These are phyloP conservation scores for Hyparrhenia diplandra DNA, from an alignment of 176 grass and related monocot genomes.

Conservation along the genomic window DNA sequence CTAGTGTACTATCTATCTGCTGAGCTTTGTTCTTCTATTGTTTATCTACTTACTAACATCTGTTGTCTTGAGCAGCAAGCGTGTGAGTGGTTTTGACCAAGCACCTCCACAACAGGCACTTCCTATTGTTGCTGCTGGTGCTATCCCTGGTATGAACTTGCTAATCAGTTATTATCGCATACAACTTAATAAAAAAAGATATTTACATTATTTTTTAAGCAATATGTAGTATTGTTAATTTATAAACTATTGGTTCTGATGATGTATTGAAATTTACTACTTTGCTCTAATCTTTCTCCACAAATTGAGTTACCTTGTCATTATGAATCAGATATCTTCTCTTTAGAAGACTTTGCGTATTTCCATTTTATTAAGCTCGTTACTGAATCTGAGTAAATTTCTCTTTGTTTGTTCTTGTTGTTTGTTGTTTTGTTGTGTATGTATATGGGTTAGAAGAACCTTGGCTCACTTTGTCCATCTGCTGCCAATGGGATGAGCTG, in stretches of 20 bases:
- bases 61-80: constrained; percentile 56
- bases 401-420: constrained; percentile 63
- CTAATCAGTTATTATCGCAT: background rate
- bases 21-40: background rate
- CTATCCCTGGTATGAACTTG: constrained; percentile 51
- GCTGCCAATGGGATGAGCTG: constrained; percentile 75
- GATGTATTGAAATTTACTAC: background rate
- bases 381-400: constrained; percentile 60
- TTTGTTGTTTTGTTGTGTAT: constrained; percentile 77
- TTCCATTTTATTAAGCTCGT: constrained; percentile 28
- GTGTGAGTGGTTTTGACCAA: constrained; percentile 93
- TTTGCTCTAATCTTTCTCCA: background rate
- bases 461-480: constrained; percentile 81
- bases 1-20: background rate
- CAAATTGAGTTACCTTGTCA: constrained; percentile 3
- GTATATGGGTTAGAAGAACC: constrained; percentile 78
- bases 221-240: background rate
- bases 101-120: constrained; percentile 47
- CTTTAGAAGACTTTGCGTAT: constrained; percentile 20
- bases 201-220: background rate
- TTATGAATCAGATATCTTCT: background rate
- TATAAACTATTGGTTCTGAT: background rate
- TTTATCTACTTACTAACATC: constrained; percentile 28
- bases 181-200: background rate
- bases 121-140: constrained; percentile 36